These are phyloP conservation scores for Cladosporium halotolerans DNA, from an alignment of 2,329 filamentous ascomycete species.

Conservation along the genomic window DNA sequence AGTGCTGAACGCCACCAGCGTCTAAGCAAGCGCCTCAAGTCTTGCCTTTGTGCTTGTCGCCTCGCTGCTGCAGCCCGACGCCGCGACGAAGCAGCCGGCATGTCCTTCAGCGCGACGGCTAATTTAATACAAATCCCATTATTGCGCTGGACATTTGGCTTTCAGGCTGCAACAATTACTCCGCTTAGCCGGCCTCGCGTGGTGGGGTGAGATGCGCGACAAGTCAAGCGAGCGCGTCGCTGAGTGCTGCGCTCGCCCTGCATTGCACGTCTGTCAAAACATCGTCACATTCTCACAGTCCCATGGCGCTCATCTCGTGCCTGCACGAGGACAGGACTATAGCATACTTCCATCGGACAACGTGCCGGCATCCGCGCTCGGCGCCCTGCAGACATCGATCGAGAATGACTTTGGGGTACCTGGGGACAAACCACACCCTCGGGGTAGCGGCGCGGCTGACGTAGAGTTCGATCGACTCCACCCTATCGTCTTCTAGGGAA, in stretches of 20 bases:
- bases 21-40: constrained; percentile 1
- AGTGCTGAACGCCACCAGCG: background rate
- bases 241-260: background rate
- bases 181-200: no score
- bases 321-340: background rate
- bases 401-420: background rate
- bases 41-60: constrained; percentile 4
- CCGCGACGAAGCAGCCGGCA: background rate
- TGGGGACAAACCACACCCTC: background rate
- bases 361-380: background rate
- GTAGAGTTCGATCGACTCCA: background rate
- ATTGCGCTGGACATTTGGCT: background rate
- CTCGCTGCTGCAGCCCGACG: background rate
- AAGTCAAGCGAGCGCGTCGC: background rate
- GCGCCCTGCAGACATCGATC: background rate
- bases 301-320: background rate
- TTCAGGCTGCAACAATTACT: background rate
- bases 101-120: background rate
- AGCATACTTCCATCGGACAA: background rate
- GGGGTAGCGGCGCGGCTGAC: background rate
- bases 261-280: background rate
- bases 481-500: background rate
- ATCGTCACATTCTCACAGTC: background rate
- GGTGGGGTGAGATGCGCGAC: no score
- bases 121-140: background rate